Evolutionary conservation across 495 filamentous ascomycete species (phyloP).

Genomic region (Tuber aestivum): DNA sequence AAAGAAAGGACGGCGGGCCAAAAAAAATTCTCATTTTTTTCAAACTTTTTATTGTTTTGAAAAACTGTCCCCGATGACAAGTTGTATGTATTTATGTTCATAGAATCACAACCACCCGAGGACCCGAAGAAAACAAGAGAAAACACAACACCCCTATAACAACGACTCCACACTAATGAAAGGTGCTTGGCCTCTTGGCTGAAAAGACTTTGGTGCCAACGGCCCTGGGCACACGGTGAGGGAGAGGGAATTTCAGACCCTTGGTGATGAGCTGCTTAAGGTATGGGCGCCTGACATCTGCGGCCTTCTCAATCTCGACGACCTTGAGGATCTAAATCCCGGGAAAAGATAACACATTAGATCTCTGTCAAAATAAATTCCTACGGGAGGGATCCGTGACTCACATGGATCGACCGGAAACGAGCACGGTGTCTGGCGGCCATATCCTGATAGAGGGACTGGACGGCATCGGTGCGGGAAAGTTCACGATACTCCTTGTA

Average conservation of each 20-base stretch:
- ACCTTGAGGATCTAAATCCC: conserved; percentile 83
- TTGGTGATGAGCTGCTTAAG: conserved; percentile 96
- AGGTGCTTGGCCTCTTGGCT: conserved; percentile 85
- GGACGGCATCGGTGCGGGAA: conserved; percentile 86
- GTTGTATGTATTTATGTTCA: conserved; percentile 4
- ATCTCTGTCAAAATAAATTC: neutral
- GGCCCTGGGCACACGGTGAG: conserved; percentile 81
- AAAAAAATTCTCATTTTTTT: neutral
- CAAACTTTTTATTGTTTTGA: neutral
- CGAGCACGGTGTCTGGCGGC: conserved; percentile 94
- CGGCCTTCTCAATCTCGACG: conserved; percentile 87
- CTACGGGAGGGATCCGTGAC: conserved; percentile 41
- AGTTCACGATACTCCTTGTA: conserved; percentile 99
- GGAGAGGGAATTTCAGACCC: conserved; percentile 95
- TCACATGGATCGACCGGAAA: conserved; percentile 95
- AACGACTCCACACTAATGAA: conserved; percentile 44
- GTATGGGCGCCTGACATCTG: conserved; percentile 93
- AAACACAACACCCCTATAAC: conserved; percentile 1
- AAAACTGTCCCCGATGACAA: neutral
- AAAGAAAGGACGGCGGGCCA: neutral
- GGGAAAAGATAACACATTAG: conserved; percentile 12
- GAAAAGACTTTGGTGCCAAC: conserved; percentile 80
- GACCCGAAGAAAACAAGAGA: neutral
- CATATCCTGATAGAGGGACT: conserved; percentile 99
- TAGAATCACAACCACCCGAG: neutral